Percentiles rank a stretch among this genome's conserved stretches.
Evolutionary conservation across 768 basidiomycete genomes (phyloP).

Genomic region (Mycena vulgaris): DNA sequence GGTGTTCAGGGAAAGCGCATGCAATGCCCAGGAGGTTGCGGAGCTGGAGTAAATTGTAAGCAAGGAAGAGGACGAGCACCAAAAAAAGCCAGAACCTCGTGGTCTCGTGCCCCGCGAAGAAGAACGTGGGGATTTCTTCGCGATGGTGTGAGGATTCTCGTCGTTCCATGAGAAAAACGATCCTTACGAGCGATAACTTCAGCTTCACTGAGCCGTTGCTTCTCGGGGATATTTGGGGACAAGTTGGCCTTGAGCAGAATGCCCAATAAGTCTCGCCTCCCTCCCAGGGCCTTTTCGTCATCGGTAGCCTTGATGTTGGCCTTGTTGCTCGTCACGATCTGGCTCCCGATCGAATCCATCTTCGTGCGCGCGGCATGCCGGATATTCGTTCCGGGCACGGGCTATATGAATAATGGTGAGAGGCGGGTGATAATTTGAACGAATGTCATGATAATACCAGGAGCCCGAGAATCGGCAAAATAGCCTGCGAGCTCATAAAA

Average conservation of each 20-base stretch:
- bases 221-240: slow-evolving; percentile 61
- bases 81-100: slow-evolving; percentile 11
- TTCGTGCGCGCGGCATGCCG: slow-evolving; percentile 39
- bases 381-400: neutral
- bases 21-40: slow-evolving; percentile 57
- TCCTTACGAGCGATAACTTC: slow-evolving; percentile 56
- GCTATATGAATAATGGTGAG: neutral
- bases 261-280: slow-evolving; percentile 61
- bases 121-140: slow-evolving; percentile 57
- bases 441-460: neutral
- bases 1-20: slow-evolving; percentile 53
- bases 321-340: slow-evolving; percentile 59
- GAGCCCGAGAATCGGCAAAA: neutral
- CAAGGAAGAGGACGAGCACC: neutral
- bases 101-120: slow-evolving; percentile 52
- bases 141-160: neutral
- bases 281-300: slow-evolving; percentile 38
- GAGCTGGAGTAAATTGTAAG: neutral
- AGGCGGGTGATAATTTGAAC: neutral
- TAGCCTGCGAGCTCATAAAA: neutral
- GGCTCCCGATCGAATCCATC: slow-evolving; percentile 57
- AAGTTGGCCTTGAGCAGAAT: slow-evolving; percentile 66
- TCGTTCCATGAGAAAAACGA: neutral
- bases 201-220: slow-evolving; percentile 60
- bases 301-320: slow-evolving; percentile 38